A percentile compares a stretch with the other conserved stretches of the same genome.
These are phyloP conservation scores for Xylaria sp. DNA, from an alignment of 2,329 filamentous ascomycete genomes.

Conservation along the genomic window DNA sequence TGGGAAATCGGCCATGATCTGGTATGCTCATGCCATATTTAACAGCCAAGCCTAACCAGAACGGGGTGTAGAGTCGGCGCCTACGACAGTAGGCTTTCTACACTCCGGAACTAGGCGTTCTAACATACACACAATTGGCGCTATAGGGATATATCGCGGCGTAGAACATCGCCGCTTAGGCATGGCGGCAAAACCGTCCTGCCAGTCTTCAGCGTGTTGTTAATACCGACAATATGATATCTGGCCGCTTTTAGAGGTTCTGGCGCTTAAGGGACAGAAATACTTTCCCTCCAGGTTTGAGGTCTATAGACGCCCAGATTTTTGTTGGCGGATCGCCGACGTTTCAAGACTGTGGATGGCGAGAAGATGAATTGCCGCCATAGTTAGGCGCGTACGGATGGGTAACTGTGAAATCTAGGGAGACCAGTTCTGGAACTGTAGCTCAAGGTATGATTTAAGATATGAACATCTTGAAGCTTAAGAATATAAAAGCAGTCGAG, in stretches of 20 bases:
- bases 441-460: not conserved
- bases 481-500: not conserved
- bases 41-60: not conserved
- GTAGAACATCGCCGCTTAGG: not conserved
- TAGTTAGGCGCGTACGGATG: not conserved
- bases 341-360: not conserved
- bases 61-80: not conserved
- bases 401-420: not conserved
- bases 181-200: not conserved
- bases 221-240: not conserved
- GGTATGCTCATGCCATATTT: not conserved
- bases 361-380: not conserved
- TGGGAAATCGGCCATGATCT: not conserved
- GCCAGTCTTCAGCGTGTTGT: not conserved
- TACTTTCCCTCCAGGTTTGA: not conserved
- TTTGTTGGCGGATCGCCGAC: not conserved
- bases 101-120: not conserved
- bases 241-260: not conserved
- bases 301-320: not conserved
- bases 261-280: not conserved
- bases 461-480: not conserved
- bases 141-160: not conserved
- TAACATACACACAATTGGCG: not conserved
- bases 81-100: not conserved
- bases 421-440: not conserved